phyloP scores from a whole-genome alignment of 768 basidiomycete genomes.

The Pulveroboletus sp. region DNA sequence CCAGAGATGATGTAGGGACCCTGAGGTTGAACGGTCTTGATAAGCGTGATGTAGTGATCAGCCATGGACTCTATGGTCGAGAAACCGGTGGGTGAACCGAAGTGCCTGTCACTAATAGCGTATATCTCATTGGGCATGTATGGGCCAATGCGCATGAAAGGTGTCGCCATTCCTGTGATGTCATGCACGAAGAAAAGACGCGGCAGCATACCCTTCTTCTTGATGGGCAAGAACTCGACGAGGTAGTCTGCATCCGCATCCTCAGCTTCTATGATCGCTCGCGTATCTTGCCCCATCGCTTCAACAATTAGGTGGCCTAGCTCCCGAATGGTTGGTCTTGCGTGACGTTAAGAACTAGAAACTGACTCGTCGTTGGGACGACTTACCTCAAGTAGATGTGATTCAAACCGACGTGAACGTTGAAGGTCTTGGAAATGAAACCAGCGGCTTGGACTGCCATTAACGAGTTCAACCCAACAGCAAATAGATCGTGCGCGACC shows the following conservation, averaged over 20 bases:
- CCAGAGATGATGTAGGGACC: slow-evolving; percentile 27
- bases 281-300: slow-evolving; percentile 27
- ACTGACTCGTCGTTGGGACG: neutral
- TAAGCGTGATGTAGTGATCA: slow-evolving; percentile 30
- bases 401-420: slow-evolving; percentile 28
- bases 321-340: slow-evolving; percentile 28
- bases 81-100: slow-evolving; percentile 29
- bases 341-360: too few species aligned
- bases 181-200: slow-evolving; percentile 31
- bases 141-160: slow-evolving; percentile 31
- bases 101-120: slow-evolving; percentile 32
- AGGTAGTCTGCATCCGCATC: slow-evolving; percentile 30
- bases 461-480: slow-evolving; percentile 29
- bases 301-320: slow-evolving; percentile 26
- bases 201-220: slow-evolving; percentile 29
- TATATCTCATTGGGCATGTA: slow-evolving; percentile 33
- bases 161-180: slow-evolving; percentile 31
- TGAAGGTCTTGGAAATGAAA: slow-evolving; percentile 27
- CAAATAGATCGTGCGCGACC: slow-evolving; percentile 28
- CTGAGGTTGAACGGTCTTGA: slow-evolving; percentile 23
- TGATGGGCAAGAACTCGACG: slow-evolving; percentile 29
- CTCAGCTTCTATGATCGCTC: slow-evolving; percentile 30
- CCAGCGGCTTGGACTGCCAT: slow-evolving; percentile 34
- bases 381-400: slow-evolving; percentile 29
- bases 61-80: slow-evolving; percentile 29